Percentiles rank a stretch among this genome's conserved stretches.
phyloP scores from a whole-genome alignment of 2,329 filamentous ascomycete species.

The Venturia effusa region DNA sequence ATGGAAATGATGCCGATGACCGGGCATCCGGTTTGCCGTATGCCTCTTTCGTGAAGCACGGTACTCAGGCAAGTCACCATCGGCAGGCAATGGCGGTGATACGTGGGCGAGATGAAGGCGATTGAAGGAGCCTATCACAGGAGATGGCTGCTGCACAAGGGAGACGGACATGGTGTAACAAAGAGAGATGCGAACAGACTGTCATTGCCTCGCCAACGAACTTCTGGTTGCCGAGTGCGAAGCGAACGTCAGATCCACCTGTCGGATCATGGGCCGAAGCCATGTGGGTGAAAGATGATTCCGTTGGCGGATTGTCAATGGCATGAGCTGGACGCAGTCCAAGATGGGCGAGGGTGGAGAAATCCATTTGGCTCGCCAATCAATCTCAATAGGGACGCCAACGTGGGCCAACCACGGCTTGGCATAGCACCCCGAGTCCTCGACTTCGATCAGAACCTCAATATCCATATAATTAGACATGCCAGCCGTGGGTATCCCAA shows the following conservation, averaged over 20 bases:
- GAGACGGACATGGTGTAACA: slow-evolving; percentile 2
- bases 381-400: not conserved
- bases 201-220: not conserved
- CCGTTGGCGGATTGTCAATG: not conserved
- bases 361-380: not conserved
- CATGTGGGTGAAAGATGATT: slow-evolving; percentile 6
- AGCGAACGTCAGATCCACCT: not conserved
- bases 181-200: not conserved
- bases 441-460: not conserved
- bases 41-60: not conserved
- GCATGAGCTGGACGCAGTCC: no score
- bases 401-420: not conserved
- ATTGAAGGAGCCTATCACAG: not conserved
- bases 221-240: not conserved
- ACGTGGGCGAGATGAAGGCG: not conserved
- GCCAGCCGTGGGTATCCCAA: not conserved
- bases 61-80: not conserved
- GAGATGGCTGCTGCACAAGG: slow-evolving; percentile 2
- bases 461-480: not conserved
- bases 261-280: not conserved
- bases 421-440: not conserved
- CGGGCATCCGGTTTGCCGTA: not conserved
- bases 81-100: not conserved
- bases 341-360: not conserved
- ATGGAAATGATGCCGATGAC: not conserved